Conservation (phyloP, 192 early-diverging fungal genomes). For the Funneliformis mosseae region DNA sequence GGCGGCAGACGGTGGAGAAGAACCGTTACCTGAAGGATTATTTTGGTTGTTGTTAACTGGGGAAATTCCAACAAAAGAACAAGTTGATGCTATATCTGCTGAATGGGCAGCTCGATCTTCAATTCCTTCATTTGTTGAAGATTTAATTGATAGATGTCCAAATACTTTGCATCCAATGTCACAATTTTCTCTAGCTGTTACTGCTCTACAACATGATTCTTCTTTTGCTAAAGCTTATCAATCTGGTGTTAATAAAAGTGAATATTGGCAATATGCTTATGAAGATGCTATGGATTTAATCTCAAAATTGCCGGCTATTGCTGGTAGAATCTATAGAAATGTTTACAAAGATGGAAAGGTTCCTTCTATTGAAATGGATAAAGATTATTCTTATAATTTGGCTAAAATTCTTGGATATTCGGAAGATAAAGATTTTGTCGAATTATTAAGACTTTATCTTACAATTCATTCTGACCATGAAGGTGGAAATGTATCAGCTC, state of each 20-base stretch:
- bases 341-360: conserved; percentile 97
- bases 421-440: conserved; percentile 87
- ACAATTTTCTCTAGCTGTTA: conserved; percentile 96
- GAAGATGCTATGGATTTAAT: conserved; percentile 99
- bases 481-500: conserved; percentile 99
- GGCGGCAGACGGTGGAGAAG: conserved; percentile 79
- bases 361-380: conserved; percentile 78
- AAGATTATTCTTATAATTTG: conserved; percentile 97
- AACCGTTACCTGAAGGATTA: conserved; percentile 97
- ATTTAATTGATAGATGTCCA: conserved; percentile 98
- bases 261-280: conserved; percentile 96
- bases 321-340: conserved; percentile 99
- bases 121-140: conserved; percentile 93
- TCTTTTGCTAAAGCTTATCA: conserved; percentile 97
- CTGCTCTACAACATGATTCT: conserved; percentile 95
- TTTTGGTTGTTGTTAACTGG: conserved; percentile 99
- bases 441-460: conserved; percentile 98
- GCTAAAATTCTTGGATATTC: conserved; percentile 90
- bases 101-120: conserved; percentile 96
- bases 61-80: conserved; percentile 91
- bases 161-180: conserved; percentile 99
- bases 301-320: conserved; percentile 95
- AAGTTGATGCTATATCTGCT: conserved; percentile 86
- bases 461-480: conserved; percentile 99
- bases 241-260: conserved; percentile 84